phyloP scores from a whole-genome alignment of 495 filamentous ascomycete genomes.

The Pseudevernia furfuracea region DNA sequence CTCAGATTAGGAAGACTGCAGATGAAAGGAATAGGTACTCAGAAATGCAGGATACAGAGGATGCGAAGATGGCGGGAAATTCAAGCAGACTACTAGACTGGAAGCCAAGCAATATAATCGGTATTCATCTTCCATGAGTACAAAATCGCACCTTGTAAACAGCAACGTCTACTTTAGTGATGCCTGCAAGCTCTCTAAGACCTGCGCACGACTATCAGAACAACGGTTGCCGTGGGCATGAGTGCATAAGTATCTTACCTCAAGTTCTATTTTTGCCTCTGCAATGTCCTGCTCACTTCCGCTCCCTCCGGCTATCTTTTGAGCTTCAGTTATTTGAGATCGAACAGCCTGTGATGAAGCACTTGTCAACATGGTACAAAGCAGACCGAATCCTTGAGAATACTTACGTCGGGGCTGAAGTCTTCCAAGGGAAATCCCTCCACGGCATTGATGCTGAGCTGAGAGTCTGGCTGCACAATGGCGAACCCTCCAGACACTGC shows the following conservation, averaged over 20 bases:
- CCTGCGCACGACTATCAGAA: conserved; percentile 35
- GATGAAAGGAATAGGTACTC: background rate
- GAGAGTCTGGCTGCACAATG: conserved; percentile 88
- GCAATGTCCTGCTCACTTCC: conserved; percentile 97
- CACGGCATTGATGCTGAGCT: conserved; percentile 94
- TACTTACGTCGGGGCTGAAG: conserved; percentile 73
- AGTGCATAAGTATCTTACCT: conserved; percentile 52
- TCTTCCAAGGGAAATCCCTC: conserved; percentile 92
- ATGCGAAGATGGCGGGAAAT: background rate
- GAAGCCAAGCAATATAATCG: background rate
- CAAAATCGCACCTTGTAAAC: background rate
- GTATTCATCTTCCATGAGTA: conserved; percentile 1
- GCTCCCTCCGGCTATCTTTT: conserved; percentile 83
- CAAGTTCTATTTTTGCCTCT: conserved; percentile 96
- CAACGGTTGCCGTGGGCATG: conserved; percentile 7
- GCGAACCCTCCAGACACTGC: conserved; percentile 95
- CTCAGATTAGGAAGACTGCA: no score
- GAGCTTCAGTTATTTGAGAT: conserved; percentile 81
- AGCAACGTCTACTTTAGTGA: conserved; percentile 56
- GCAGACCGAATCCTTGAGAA: background rate
- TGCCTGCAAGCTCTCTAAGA: conserved; percentile 67
- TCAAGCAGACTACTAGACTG: background rate
- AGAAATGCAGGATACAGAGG: background rate
- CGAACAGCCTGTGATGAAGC: conserved; percentile 44
- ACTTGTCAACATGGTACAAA: background rate